Evolutionary conservation across 202 grass and related monocot genomes (phyloP).

Genomic region (Hordeum pubiflorum): DNA sequence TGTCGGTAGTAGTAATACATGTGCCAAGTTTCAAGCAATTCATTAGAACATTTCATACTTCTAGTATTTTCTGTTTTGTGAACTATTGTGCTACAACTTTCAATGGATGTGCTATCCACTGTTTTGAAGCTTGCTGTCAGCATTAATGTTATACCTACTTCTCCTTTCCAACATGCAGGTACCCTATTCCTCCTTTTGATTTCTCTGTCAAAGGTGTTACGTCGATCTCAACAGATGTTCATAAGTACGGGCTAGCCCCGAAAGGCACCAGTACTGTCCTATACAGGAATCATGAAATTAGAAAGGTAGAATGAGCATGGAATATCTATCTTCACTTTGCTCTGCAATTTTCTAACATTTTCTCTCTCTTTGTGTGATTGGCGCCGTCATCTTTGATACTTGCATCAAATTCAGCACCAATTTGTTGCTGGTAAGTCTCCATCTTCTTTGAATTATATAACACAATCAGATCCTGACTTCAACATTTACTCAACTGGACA

Average conservation of each 20-base stretch:
- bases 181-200: slow-evolving; percentile 85
- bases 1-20: neutral
- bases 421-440: slow-evolving; percentile 86
- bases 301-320: slow-evolving; percentile 54
- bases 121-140: neutral
- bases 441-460: neutral
- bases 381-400: slow-evolving; percentile 19
- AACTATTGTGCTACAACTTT: neutral
- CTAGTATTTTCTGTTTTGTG: neutral
- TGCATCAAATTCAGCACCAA: slow-evolving; percentile 57
- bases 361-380: slow-evolving; percentile 18
- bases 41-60: neutral
- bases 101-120: neutral
- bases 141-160: neutral
- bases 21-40: neutral
- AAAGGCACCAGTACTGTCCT: slow-evolving; percentile 92
- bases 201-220: slow-evolving; percentile 98
- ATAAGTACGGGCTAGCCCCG: slow-evolving; percentile 94
- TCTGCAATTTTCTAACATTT: slow-evolving; percentile 31
- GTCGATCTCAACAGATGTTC: slow-evolving; percentile 90
- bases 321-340: slow-evolving; percentile 28
- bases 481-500: neutral
- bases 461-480: neutral
- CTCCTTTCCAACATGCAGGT: slow-evolving; percentile 43
- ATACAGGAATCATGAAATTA: slow-evolving; percentile 94